Conservation (phyloP, 1,139 yeast genomes). For the Pichia sp. region DNA sequence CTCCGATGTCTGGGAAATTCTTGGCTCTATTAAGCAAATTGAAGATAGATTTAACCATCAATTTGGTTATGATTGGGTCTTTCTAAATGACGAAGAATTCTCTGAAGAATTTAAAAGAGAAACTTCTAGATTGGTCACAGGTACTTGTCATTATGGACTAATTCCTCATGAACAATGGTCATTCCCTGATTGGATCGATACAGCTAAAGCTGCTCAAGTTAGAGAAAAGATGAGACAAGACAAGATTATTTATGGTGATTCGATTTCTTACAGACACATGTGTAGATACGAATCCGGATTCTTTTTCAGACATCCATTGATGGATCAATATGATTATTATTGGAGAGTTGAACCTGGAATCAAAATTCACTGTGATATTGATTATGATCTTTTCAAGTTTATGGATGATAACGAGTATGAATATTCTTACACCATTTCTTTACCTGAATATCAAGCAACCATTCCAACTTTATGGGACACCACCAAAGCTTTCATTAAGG, state of each 20-base stretch:
- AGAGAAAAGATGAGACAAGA: conserved; percentile 42
- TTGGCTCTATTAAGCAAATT: conserved; percentile 43
- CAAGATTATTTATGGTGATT: conserved; percentile 46
- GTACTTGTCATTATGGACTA: conserved; percentile 41
- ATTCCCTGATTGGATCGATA: conserved; percentile 65
- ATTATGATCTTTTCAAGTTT: conserved; percentile 73
- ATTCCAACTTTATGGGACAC: conserved; percentile 78
- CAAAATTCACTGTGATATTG: conserved; percentile 67
- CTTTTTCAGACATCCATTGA: conserved; percentile 68
- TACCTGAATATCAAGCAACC: conserved; percentile 77
- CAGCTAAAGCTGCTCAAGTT: conserved; percentile 43
- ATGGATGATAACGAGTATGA: conserved; percentile 68
- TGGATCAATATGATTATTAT: conserved; percentile 72
- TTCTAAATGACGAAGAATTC: conserved; percentile 47
- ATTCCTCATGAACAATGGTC: conserved; percentile 44
- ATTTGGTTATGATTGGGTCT: conserved; percentile 75
- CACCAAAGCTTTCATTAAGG: conserved; percentile 57
- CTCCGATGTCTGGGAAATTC: conserved; percentile 39
- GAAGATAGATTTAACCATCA: conserved; percentile 67
- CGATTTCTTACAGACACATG: conserved; percentile 67
- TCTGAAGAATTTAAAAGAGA: conserved; percentile 36
- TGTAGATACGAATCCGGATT: conserved; percentile 90
- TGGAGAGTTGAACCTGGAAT: conserved; percentile 96
- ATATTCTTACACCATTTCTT: conserved; percentile 74
- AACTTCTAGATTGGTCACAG: conserved; percentile 34